These are phyloP conservation scores for Aureobasidium sp. DNA, from an alignment of 2,329 filamentous ascomycete species.

Conservation along the genomic window DNA sequence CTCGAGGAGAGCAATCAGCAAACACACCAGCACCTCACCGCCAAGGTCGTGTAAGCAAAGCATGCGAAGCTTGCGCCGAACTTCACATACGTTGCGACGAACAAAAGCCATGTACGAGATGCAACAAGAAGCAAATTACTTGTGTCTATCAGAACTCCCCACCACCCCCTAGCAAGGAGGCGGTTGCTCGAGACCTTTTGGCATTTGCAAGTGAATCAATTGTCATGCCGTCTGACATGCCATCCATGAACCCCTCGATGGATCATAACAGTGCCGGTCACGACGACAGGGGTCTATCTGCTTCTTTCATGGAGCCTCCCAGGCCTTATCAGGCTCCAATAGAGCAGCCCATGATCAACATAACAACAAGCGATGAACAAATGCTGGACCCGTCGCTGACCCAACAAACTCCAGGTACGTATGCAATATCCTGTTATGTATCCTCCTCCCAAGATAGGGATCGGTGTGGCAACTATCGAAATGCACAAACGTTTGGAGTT, in stretches of 20 bases:
- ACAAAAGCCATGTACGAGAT: constrained; percentile 47
- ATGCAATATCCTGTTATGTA: too few species aligned
- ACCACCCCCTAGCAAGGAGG: constrained; percentile 6
- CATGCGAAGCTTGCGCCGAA: constrained; percentile 46
- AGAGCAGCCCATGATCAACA: constrained; percentile 10
- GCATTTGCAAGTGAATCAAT: neutral
- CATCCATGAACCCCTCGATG: neutral
- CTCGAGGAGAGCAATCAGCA: constrained; percentile 29
- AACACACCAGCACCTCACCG: constrained; percentile 27
- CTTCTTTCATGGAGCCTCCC: neutral
- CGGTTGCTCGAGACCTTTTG: constrained; percentile 7
- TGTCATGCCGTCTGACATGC: neutral
- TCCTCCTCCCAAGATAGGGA: too few species aligned
- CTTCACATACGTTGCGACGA: constrained; percentile 50
- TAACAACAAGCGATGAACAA: neutral
- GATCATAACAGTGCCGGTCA: neutral
- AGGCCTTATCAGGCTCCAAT: neutral
- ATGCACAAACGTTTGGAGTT: too few species aligned
- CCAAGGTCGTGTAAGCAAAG: constrained; percentile 40
- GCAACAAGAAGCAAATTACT: constrained; percentile 42
- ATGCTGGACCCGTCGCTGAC: neutral
- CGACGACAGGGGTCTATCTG: neutral
- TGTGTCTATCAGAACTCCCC: constrained; percentile 32
- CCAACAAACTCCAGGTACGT: neutral
- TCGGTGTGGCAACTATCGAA: too few species aligned